These are phyloP conservation scores for Boletus rex-veris DNA, from an alignment of 768 basidiomycete species.

Conservation along the genomic window DNA sequence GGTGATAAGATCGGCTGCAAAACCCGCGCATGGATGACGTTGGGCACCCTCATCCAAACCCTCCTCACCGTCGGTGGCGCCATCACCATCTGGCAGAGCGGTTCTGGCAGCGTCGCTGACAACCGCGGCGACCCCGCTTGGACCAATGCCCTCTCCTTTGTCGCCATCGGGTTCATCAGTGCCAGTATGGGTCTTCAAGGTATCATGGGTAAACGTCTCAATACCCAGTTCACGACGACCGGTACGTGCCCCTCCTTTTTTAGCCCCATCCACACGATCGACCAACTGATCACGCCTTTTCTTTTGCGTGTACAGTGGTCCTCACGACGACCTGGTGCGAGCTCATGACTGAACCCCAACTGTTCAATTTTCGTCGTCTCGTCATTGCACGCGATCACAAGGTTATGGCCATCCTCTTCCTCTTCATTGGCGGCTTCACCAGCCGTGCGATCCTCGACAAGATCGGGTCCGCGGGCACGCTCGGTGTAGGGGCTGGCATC, in stretches of 20 bases:
- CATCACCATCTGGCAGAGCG: constrained; percentile 67
- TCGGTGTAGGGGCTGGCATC: constrained; percentile 65
- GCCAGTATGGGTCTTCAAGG: constrained; percentile 78
- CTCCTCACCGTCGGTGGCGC: constrained; percentile 74
- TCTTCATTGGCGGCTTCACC: constrained; percentile 75
- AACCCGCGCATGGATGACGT: constrained; percentile 70
- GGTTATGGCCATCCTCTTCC: constrained; percentile 56
- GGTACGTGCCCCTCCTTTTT: constrained; percentile 42
- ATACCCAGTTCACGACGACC: constrained; percentile 76
- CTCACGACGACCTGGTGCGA: constrained; percentile 90
- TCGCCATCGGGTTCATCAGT: constrained; percentile 75
- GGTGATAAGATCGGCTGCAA: constrained; percentile 78
- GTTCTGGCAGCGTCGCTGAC: constrained; percentile 50
- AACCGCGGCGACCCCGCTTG: constrained; percentile 64
- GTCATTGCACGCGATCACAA: constrained; percentile 69
- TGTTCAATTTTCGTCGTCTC: constrained; percentile 54
- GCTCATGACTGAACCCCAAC: constrained; percentile 73
- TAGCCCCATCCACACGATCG: not conserved
- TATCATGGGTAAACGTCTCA: constrained; percentile 76
- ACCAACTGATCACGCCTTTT: not conserved
- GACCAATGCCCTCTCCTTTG: constrained; percentile 63
- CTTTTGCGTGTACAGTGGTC: constrained; percentile 47
- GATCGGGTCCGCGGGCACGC: constrained; percentile 58
- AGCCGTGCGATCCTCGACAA: constrained; percentile 56
- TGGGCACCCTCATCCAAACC: constrained; percentile 70